A percentile compares a stretch with the other conserved stretches of the same genome.
phyloP scores from a whole-genome alignment of 345 rosid genomes.

The Acer campestre region DNA sequence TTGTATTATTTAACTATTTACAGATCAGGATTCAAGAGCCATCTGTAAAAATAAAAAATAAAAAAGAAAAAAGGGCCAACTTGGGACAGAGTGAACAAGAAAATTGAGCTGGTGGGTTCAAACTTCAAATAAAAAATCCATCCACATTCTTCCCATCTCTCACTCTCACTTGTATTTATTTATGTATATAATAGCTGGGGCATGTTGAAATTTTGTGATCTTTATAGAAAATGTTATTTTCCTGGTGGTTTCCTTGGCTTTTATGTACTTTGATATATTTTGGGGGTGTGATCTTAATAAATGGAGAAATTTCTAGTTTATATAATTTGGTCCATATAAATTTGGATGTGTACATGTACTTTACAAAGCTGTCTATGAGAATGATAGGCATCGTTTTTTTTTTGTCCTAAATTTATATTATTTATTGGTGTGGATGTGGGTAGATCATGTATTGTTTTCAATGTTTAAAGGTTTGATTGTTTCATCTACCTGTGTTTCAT shows the following conservation, averaged over 20 bases:
- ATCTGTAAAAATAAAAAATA: background rate
- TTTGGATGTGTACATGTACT: too few relatives aligned
- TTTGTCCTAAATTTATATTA: background rate
- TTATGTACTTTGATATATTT: background rate
- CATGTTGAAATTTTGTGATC: conserved; percentile 20
- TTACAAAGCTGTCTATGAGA: too few relatives aligned
- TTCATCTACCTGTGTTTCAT: background rate
- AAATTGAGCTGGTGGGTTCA: conserved; percentile 21
- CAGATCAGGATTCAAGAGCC: conserved; percentile 25
- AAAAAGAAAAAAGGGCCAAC: background rate
- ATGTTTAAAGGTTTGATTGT: background rate
- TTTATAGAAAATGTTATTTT: background rate
- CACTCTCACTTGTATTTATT: background rate
- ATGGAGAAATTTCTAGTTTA: background rate
- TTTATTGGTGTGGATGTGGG: background rate
- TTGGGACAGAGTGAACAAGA: conserved; percentile 18
- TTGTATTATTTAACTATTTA: conserved; percentile 4
- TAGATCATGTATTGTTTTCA: background rate
- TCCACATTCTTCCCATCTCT: conserved; percentile 14
- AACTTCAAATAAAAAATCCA: conserved; percentile 13
- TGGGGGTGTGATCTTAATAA: background rate
- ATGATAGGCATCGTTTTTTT: background rate
- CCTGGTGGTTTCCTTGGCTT: background rate
- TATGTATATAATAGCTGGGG: background rate
- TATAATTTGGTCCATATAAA: too few relatives aligned